These are phyloP conservation scores for Potentilla sterilis DNA, from an alignment of 306 rosid genomes.

Conservation along the genomic window DNA sequence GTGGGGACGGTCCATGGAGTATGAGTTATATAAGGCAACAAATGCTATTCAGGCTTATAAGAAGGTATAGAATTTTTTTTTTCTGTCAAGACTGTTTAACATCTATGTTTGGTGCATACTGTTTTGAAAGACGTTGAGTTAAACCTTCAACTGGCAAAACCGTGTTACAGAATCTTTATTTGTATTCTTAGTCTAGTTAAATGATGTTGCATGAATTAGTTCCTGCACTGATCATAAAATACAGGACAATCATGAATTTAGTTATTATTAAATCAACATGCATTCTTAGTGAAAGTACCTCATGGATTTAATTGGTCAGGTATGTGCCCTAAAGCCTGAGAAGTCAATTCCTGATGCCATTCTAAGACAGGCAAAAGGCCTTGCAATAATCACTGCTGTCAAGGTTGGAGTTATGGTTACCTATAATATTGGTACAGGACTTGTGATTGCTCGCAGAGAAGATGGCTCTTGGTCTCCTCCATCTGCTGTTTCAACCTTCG, in stretches of 20 bases:
- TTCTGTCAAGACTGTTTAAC: background rate
- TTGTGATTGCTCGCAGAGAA: conserved; percentile 83
- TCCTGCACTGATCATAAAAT: background rate
- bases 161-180: background rate
- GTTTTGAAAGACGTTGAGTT: conserved; percentile 10
- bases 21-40: conserved; percentile 89
- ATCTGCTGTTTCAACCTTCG: conserved; percentile 84
- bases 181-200: background rate
- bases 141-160: background rate
- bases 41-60: conserved; percentile 66
- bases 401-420: conserved; percentile 89
- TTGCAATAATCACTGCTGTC: conserved; percentile 82
- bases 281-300: conserved; percentile 11
- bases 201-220: background rate
- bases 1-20: conserved; percentile 93
- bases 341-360: conserved; percentile 80
- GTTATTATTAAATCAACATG: background rate
- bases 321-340: conserved; percentile 65
- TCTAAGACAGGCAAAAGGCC: conserved; percentile 90
- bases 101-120: conserved; percentile 13
- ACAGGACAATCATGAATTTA: background rate
- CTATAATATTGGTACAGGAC: conserved; percentile 89
- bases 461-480: conserved; percentile 99
- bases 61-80: conserved; percentile 39
- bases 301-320: conserved; percentile 40